Base-by-base conservation (phyloP, 768 basidiomycete genomes). In the Calocybe indica region DNA sequence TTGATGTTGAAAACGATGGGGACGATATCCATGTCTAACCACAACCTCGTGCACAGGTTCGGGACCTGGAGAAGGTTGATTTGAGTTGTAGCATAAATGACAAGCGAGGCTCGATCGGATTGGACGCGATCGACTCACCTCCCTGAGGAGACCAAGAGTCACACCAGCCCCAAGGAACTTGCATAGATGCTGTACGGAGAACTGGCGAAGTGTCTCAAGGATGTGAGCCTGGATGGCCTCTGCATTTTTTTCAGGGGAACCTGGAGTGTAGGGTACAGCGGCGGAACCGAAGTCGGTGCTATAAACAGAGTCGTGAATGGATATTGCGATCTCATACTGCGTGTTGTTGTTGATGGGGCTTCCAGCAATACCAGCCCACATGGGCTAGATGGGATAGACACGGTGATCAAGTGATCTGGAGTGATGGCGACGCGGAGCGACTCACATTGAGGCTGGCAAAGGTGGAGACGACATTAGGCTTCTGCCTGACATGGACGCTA, bases 1-100 rank as follows among this genome's bases (percentile, higher is more conserved):
- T 89, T 88, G 76, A 88, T 88, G 66, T 88, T 88, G 72, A 88
- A 88, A 32, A 88, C 88, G 64, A 85, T 74, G 49, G 89, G 89
- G 13, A 92, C 88, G 43, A 91, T 82, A 58, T 92, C 90, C 62
- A 85, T 62, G 40, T 87, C 86, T 44, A 88, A 60, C 90, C 90
- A 92, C 8, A 92, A 76, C 37, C 82, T 80, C 28, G 89, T 91
- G 66, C 87, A 88, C n/a, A 92, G 67, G 58, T 89, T 88, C 7
- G 90, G 90, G 34, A 71, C 74, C 81, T 87, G 58, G 9, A 49
- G 44, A 36, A 46, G 63, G 47, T 40, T 51, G 43, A 64, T 49
- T 22, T 22, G 22, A 22, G 22, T 34, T 46, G 31, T 43, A 42
- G 47, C 51, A 61, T 41, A 55, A 54, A 51, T 52, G 47, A 48